Conservation (phyloP, 2,329 filamentous ascomycete genomes). For the Sclerotinia subarctica region DNA sequence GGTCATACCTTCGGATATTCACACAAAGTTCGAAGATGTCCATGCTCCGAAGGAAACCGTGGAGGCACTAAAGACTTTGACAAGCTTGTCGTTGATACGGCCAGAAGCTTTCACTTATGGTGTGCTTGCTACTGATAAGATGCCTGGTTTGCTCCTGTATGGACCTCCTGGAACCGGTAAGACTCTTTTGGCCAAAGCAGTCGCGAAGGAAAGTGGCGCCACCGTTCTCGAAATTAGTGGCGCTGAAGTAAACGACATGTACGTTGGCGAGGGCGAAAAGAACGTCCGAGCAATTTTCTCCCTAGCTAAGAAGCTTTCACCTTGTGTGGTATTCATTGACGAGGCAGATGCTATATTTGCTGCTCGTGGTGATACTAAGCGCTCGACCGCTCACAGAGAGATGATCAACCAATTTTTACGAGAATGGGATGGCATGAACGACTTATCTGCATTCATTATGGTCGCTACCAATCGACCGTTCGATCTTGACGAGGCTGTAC, state of each 20-base stretch:
- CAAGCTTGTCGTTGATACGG: conserved; percentile 77
- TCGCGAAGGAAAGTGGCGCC: conserved; percentile 65
- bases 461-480: conserved; percentile 95
- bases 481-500: conserved; percentile 84
- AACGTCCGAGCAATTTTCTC: conserved; percentile 90
- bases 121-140: conserved; percentile 84
- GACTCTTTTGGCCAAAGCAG: conserved; percentile 65
- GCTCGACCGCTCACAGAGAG: conserved; percentile 61
- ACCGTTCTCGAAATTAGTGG: conserved; percentile 85
- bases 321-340: conserved; percentile 94
- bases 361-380: conserved; percentile 52
- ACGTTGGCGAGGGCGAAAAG: conserved; percentile 93
- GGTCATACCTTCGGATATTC: conserved; percentile 75
- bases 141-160: conserved; percentile 84
- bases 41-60: conserved; percentile 80
- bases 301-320: conserved; percentile 84
- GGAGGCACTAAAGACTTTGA: conserved; percentile 83
- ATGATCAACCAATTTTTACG: conserved; percentile 95
- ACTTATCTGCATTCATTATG: conserved; percentile 91
- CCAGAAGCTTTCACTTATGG: conserved; percentile 97
- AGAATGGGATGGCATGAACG: conserved; percentile 90
- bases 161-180: conserved; percentile 81
- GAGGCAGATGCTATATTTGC: conserved; percentile 93
- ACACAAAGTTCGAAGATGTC: conserved; percentile 83
- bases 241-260: conserved; percentile 93